A percentile compares a stretch with the other conserved stretches of the same genome.
phyloP scores from a whole-genome alignment of 495 filamentous ascomycete species.

The Stereocaulon alpinum region DNA sequence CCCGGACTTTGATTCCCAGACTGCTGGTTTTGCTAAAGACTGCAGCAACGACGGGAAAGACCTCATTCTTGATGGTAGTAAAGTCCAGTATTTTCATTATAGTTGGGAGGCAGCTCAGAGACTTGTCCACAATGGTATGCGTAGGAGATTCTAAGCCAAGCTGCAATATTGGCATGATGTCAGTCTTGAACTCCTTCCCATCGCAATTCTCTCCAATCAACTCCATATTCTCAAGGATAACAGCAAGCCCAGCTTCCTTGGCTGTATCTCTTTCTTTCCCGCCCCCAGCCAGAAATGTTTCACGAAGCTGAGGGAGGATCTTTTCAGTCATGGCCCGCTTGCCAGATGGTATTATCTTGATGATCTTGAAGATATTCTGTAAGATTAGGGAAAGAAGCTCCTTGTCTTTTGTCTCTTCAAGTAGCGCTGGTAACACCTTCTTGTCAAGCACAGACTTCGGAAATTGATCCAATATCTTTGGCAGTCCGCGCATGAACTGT shows the following conservation, averaged over 20 bases:
- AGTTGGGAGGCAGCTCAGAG: slow-evolving; percentile 59
- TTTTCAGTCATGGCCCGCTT: slow-evolving; percentile 70
- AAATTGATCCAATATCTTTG: slow-evolving; percentile 78
- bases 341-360: slow-evolving; percentile 61
- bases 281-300: slow-evolving; percentile 57
- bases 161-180: slow-evolving; percentile 76
- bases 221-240: slow-evolving; percentile 71
- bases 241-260: slow-evolving; percentile 82
- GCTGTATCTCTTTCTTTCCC: slow-evolving; percentile 67
- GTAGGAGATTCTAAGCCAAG: slow-evolving; percentile 78
- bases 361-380: slow-evolving; percentile 83
- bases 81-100: slow-evolving; percentile 83
- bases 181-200: slow-evolving; percentile 84
- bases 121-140: slow-evolving; percentile 75
- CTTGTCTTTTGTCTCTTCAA: slow-evolving; percentile 88
- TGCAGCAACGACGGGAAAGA: slow-evolving; percentile 80
- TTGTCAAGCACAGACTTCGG: slow-evolving; percentile 88
- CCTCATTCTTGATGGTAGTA: slow-evolving; percentile 86
- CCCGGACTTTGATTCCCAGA: slow-evolving; percentile 84
- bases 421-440: slow-evolving; percentile 75
- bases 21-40: slow-evolving; percentile 90
- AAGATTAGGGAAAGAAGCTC: slow-evolving; percentile 74
- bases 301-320: slow-evolving; percentile 72
- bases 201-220: slow-evolving; percentile 68
- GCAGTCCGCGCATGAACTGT: slow-evolving; percentile 80